Evolutionary conservation across 768 basidiomycete genomes (phyloP), one percentile per base, ranked within the genome.

Genomic region (Podaxis sp.): DNA sequence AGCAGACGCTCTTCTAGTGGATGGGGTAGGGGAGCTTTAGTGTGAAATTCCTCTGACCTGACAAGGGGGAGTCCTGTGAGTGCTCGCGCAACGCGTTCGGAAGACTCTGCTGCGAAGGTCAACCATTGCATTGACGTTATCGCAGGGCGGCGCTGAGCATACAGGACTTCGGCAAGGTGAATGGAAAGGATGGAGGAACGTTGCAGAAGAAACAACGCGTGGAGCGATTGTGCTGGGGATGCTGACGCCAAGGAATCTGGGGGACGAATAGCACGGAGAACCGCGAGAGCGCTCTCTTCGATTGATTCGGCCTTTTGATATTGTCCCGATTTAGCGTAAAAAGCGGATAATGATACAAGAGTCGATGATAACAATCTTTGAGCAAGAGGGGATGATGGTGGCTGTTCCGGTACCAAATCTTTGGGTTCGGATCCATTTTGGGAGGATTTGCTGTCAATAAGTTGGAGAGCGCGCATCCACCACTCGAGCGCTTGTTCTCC

Each of bases 151-250:
- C 68, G 72, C 64, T 73, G 78, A 67, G 85, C 86, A 68, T 86
- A 80, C 9, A 84, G 74, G 11, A 93, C 89, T 73, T 93, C 89
- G 0, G 89, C 90, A 13, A 85, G 82, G 68, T 93, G 91, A 12
- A 88, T 77, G 13, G 86, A 86, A 52, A 93, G 73, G 11, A 93
- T 75, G n/a, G 91, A 84, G 15, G 88, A 84, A 43, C 89, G 87
- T 63, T 93, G 90, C 29, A 90, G 80, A 47, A 92, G 74, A 66
- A 83, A 90, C 5, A 90, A 72, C 0, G 78, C 73, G 70, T 92
- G 91, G 41, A 93, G 79, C 4, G 79, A 77, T 59, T 89, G 82
- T 5, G 87, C 81, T 9, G 85, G 78, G 9, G 88, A 78, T 25
- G 80, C 71, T 4, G 79, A 67, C 3, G 79, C 68, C 4, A 78